phyloP scores from a whole-genome alignment of 495 filamentous ascomycete species.

The Trichoderma gamsii region DNA sequence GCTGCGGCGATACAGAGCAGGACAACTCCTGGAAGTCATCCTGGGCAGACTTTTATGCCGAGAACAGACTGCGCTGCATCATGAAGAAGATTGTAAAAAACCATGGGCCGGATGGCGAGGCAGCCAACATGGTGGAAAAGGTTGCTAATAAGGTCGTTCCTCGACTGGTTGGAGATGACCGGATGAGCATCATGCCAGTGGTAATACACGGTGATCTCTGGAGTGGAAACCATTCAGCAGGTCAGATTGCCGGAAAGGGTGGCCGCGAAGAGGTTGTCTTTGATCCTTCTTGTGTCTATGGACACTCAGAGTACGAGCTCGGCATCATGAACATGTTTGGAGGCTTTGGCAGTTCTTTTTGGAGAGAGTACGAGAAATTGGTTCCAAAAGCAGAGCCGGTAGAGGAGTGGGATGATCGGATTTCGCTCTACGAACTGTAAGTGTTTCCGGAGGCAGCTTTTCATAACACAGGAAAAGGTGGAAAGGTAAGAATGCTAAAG shows the following conservation, averaged over 20 bases:
- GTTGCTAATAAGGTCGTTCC: constrained; percentile 62
- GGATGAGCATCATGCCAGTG: constrained; percentile 62
- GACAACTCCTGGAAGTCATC: constrained; percentile 59
- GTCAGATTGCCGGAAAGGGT: constrained; percentile 52
- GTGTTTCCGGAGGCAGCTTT: constrained; percentile 27
- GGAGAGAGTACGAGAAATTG: constrained; percentile 66
- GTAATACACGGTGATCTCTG: constrained; percentile 88
- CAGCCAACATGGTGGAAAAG: constrained; percentile 57
- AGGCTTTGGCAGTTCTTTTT: constrained; percentile 68
- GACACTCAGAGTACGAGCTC: constrained; percentile 82
- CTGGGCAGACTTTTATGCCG: constrained; percentile 81
- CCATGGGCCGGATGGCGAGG: constrained; percentile 57
- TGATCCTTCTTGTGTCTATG: constrained; percentile 74
- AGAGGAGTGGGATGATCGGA: constrained; percentile 76
- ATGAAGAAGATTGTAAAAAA: constrained; percentile 47
- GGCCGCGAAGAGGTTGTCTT: constrained; percentile 72
- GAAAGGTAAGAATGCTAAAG: background rate
- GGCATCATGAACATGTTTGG: constrained; percentile 98
- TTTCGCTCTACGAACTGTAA: constrained; percentile 75
- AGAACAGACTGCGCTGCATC: constrained; percentile 64
- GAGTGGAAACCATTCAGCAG: constrained; percentile 75
- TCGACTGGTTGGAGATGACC: constrained; percentile 58
- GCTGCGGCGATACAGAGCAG: constrained; percentile 79
- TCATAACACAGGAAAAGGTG: background rate
- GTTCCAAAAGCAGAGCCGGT: constrained; percentile 75